These are phyloP conservation scores for Penicillium concentricum DNA, from an alignment of 2,329 filamentous ascomycete species.

Conservation along the genomic window DNA sequence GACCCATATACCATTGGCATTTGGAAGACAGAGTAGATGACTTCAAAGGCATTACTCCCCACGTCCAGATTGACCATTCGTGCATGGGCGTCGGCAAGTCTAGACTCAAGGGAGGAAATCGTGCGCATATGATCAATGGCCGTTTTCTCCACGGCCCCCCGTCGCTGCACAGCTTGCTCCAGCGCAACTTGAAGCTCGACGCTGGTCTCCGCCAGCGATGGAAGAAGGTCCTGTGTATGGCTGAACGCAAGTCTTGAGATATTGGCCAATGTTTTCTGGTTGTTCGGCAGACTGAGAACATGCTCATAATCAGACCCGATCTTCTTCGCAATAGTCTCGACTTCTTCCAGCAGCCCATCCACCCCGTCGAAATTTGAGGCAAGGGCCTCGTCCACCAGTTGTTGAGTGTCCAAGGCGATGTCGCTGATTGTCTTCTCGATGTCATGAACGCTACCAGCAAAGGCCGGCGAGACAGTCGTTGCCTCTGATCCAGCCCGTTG, in stretches of 20 bases:
- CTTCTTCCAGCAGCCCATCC: conserved; percentile 72
- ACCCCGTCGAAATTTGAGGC: conserved; percentile 63
- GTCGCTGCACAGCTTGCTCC: conserved; percentile 56
- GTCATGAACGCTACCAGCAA: conserved; percentile 59
- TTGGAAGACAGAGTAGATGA: conserved; percentile 75
- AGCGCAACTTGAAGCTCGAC: conserved; percentile 54
- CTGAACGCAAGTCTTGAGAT: conserved; percentile 64
- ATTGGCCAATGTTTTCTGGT: conserved; percentile 62
- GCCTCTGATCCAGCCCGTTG: conserved; percentile 69
- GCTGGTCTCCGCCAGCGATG: conserved; percentile 58
- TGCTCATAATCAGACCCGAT: conserved; percentile 83
- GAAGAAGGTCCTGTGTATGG: conserved; percentile 63
- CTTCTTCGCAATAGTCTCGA: conserved; percentile 81
- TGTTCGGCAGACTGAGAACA: conserved; percentile 66
- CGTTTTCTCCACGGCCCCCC: conserved; percentile 65
- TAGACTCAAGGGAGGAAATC: conserved; percentile 75
- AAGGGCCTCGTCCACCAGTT: conserved; percentile 40
- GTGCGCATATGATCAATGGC: conserved; percentile 74
- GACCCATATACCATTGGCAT: conserved; percentile 89
- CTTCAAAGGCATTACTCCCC: conserved; percentile 78
- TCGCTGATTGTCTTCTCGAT: conserved; percentile 60
- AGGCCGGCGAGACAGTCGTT: conserved; percentile 57
- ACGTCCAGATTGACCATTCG: conserved; percentile 71
- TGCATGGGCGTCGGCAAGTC: conserved; percentile 68
- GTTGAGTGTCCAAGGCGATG: conserved; percentile 57